Evolutionary conservation across 2,329 filamentous ascomycete species (phyloP).

Genomic region (Cercospora janseana): DNA sequence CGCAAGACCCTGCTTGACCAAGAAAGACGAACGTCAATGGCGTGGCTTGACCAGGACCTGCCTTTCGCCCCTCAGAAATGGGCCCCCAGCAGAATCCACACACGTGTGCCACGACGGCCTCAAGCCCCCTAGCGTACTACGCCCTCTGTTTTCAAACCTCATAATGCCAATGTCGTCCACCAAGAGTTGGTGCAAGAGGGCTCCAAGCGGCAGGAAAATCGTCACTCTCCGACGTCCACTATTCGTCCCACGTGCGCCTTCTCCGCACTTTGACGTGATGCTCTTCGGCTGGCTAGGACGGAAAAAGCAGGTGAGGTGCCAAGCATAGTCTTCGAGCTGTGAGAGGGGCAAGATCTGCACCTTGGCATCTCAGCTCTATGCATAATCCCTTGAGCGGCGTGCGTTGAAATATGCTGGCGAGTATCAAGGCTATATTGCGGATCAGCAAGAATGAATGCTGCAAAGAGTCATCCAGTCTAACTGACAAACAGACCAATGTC

Average conservation of each 20-base stretch:
- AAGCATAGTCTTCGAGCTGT: neutral
- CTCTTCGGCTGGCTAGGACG: neutral
- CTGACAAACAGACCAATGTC: neutral
- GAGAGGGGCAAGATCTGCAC: conserved; percentile 10
- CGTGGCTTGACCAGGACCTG: neutral
- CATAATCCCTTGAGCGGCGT: neutral
- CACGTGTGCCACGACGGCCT: conserved; percentile 6
- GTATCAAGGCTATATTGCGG: neutral
- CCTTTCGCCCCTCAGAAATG: too few species aligned
- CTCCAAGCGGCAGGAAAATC: conserved; percentile 1
- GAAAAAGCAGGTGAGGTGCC: conserved; percentile 5
- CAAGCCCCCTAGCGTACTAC: conserved; percentile 6
- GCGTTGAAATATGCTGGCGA: neutral
- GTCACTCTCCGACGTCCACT: neutral
- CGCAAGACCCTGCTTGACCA: conserved; percentile 9
- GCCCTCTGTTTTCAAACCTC: conserved; percentile 1
- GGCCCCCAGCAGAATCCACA: neutral
- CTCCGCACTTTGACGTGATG: conserved; percentile 7
- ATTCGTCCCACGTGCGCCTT: conserved; percentile 8
- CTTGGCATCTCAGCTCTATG: conserved; percentile 12
- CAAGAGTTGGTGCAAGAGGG: conserved; percentile 9
- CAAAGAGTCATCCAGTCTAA: neutral
- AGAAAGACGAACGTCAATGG: neutral
- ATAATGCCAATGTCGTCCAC: conserved; percentile 4
- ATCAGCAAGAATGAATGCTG: neutral